phyloP scores from a whole-genome alignment of 495 filamentous ascomycete genomes.

The Amphirosellinia nigrospora region DNA sequence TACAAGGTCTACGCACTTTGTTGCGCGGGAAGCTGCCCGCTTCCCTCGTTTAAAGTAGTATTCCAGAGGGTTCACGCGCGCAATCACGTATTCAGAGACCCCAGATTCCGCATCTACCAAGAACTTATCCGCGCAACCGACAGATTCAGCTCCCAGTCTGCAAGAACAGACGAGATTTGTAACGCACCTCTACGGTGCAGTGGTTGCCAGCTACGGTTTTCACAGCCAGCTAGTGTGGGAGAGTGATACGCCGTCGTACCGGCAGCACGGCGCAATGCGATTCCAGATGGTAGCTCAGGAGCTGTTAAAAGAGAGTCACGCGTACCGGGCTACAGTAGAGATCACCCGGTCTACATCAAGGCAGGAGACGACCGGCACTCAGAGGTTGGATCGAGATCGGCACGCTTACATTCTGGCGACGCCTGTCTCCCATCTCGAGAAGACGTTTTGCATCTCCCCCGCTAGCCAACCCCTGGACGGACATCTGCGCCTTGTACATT shows the following conservation, averaged over 20 bases:
- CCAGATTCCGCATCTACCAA: conserved; percentile 15
- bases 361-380: conserved; percentile 32
- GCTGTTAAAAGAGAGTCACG: conserved; percentile 69
- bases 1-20: conserved; percentile 62
- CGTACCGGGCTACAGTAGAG: conserved; percentile 66
- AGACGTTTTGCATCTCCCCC: conserved; percentile 79
- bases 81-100: conserved; percentile 56
- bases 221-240: conserved; percentile 88
- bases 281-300: conserved; percentile 85
- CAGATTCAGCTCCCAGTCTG: not conserved
- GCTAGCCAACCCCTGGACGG: conserved; percentile 68
- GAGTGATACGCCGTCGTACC: conserved; percentile 79
- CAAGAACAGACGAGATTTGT: conserved; percentile 35
- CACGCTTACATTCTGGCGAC: conserved; percentile 75
- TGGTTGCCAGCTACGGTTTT: conserved; percentile 86
- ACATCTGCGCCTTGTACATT: conserved; percentile 72
- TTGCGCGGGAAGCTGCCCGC: conserved; percentile 55
- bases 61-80: conserved; percentile 69
- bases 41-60: conserved; percentile 62
- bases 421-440: conserved; percentile 79
- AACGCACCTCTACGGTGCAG: conserved; percentile 67
- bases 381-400: conserved; percentile 30
- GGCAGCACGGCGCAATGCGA: conserved; percentile 72
- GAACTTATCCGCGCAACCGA: not conserved
- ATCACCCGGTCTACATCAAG: conserved; percentile 23